Evolutionary conservation across 2,329 filamentous ascomycete species (phyloP).

Genomic region (Nigrospora osmanthi): DNA sequence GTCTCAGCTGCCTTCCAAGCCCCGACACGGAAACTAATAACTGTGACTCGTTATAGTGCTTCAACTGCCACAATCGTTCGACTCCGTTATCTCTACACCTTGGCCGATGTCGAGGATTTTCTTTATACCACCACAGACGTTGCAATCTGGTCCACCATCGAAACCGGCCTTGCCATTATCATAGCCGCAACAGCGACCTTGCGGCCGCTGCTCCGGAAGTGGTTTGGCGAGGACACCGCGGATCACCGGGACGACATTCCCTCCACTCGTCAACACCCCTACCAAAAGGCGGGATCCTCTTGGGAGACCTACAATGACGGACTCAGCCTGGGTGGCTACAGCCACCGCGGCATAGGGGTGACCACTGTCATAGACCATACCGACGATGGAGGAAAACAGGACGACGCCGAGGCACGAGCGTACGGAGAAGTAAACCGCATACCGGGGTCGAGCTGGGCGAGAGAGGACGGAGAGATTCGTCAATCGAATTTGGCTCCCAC

Average conservation of each 20-base stretch:
- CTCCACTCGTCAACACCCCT: neutral
- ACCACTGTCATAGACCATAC: slow-evolving; percentile 6
- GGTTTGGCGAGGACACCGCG: slow-evolving; percentile 4
- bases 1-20: neutral
- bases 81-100: slow-evolving; percentile 29
- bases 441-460: slow-evolving; percentile 2
- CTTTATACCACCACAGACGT: slow-evolving; percentile 34
- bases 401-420: neutral
- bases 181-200: slow-evolving; percentile 31
- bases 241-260: slow-evolving; percentile 2
- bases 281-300: slow-evolving; percentile 4
- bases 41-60: slow-evolving; percentile 14
- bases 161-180: slow-evolving; percentile 32
- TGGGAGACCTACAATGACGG: slow-evolving; percentile 2
- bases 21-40: neutral
- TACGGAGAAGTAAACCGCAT: neutral
- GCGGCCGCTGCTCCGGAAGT: slow-evolving; percentile 22
- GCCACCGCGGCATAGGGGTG: slow-evolving; percentile 3
- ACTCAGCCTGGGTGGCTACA: neutral
- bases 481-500: slow-evolving; percentile 1
- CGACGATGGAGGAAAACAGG: neutral
- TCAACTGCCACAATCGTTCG: slow-evolving; percentile 34
- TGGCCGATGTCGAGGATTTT: slow-evolving; percentile 29
- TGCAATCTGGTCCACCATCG: slow-evolving; percentile 38
- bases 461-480: slow-evolving; percentile 4